Base-by-base conservation (phyloP, 176 grass and related monocot genomes). In the Lolium perenne region DNA sequence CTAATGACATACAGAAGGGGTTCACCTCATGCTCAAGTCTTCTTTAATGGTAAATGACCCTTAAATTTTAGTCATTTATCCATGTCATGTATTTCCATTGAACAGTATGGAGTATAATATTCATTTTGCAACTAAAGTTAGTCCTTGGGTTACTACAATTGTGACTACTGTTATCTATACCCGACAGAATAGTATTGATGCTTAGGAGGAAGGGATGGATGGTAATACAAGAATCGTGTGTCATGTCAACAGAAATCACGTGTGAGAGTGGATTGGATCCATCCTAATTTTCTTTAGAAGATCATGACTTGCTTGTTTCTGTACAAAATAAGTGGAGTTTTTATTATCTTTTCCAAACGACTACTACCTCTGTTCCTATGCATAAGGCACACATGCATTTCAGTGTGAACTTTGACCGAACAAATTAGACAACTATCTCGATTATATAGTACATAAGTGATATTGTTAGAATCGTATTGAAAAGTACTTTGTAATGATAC, bases 1-100 rank as follows among this genome's bases (percentile, higher is more conserved):
- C 69, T 46, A 72, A 72, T 72, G 69, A 13, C 69, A 72, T 72
- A 47, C 18, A 72, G 69, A 72, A 46, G 69, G 20, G 69, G 9
- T 72, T 72, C 69, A 72, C 9, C 69, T 8, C 40, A 46, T 47
- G 69, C 69, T 72, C 69, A 45, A 72, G 69, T 72, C 69, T 72
- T 72, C 69, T 72, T 67, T 72, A 5, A 72, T 1, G 17, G 67
- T 71, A 70, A 71, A 68, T 8, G n/a, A 71, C 16, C 40, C 69
- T 72, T 47, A 11, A 46, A 46, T 17, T 72, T 72, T 8, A 71
- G 4, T 71, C 40, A 45, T 54, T 16, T 54, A 54, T 65, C 62
- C 25, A 2, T 65, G 32, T 13, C 25, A 29, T 15, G 35, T 69
- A 40, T 69, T 69, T 40, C 3, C 15, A 8, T 69, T 69, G 35